These are phyloP conservation scores for Cladophialophora immunda DNA, from an alignment of 2,329 filamentous ascomycete genomes.

Conservation along the genomic window DNA sequence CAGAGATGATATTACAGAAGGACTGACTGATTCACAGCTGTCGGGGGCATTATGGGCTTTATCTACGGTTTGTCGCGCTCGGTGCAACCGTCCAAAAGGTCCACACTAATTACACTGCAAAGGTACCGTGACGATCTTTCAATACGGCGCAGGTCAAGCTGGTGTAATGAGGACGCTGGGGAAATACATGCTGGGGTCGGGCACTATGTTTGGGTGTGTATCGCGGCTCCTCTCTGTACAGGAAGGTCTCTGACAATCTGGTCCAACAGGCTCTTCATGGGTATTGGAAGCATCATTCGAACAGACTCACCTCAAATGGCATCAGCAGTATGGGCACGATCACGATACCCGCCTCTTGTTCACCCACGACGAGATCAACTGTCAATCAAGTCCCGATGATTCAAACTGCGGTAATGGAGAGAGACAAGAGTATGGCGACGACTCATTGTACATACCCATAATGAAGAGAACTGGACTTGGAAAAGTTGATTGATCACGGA, in stretches of 20 bases:
- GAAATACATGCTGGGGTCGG: constrained; percentile 96
- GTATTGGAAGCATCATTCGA: constrained; percentile 94
- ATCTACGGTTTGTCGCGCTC: constrained; percentile 77
- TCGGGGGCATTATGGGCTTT: constrained; percentile 96
- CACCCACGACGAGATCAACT: constrained; percentile 55
- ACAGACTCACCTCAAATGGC: constrained; percentile 83
- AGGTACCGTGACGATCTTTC: constrained; percentile 94
- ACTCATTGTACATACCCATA: constrained; percentile 28
- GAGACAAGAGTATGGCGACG: not conserved
- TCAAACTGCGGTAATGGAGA: not conserved
- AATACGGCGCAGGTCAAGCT: constrained; percentile 91
- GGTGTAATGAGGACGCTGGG: constrained; percentile 93
- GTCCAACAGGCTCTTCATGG: constrained; percentile 84
- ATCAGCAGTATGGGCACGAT: constrained; percentile 77
- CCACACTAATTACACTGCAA: constrained; percentile 35
- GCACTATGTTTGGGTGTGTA: constrained; percentile 88
- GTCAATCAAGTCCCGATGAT: constrained; percentile 16
- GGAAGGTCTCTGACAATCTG: constrained; percentile 2
- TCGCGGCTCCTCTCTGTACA: constrained; percentile 1
- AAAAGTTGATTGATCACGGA: constrained; percentile 33
- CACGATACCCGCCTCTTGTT: constrained; percentile 78
- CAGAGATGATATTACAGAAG: not conserved
- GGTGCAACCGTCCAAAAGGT: not conserved
- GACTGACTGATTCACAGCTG: constrained; percentile 66
- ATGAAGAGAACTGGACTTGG: constrained; percentile 14